Conservation (phyloP, 208 protist genomes). For the Leishmania turanica region DNA sequence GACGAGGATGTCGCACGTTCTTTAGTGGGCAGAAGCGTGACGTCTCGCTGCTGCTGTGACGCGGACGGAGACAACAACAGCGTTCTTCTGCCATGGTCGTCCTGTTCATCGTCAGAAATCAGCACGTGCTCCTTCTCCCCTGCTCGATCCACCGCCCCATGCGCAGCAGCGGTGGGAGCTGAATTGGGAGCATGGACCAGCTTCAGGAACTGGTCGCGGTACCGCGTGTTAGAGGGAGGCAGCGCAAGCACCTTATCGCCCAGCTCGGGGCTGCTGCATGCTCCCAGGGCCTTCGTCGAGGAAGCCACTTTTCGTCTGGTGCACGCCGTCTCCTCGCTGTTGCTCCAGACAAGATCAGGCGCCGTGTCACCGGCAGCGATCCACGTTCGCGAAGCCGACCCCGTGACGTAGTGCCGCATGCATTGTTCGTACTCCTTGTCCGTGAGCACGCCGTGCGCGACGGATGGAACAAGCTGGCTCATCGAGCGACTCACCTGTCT, state of each 20-base stretch:
- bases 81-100: background rate
- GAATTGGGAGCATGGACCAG: background rate
- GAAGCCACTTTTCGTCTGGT: background rate
- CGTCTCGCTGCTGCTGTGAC: background rate
- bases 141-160: background rate
- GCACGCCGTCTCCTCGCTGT: background rate
- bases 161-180: background rate
- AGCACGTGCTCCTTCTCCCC: conserved; percentile 7
- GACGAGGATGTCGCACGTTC: conserved; percentile 1
- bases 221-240: background rate
- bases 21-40: background rate
- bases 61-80: background rate
- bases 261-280: background rate
- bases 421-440: conserved; percentile 21
- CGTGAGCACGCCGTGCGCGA: conserved; percentile 14
- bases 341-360: conserved; percentile 30
- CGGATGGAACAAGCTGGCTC: conserved; percentile 5
- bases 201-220: conserved; percentile 18
- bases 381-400: conserved; percentile 8
- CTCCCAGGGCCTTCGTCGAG: background rate
- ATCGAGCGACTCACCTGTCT: background rate
- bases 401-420: conserved; percentile 19
- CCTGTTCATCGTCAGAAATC: conserved; percentile 31
- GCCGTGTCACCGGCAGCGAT: conserved; percentile 13
- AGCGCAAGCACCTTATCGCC: background rate